These are phyloP conservation scores for Aspergillus asperescens DNA, from an alignment of 495 filamentous ascomycete species.

Conservation along the genomic window DNA sequence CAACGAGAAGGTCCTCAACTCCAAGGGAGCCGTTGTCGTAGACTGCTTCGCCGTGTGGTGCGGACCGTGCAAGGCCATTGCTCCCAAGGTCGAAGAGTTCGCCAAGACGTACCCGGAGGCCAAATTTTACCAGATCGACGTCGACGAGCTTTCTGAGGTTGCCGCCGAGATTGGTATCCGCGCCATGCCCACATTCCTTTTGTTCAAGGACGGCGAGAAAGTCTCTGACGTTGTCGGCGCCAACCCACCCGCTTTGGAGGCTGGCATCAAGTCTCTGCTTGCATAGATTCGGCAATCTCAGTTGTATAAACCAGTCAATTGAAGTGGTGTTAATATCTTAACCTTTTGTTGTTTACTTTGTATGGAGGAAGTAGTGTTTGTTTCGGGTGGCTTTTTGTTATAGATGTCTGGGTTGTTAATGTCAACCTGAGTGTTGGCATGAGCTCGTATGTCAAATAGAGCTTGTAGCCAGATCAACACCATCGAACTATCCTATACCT, in stretches of 20 bases:
- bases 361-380: not conserved
- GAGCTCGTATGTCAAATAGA: no score
- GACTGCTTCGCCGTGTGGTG: constrained; percentile 55
- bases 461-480: no score
- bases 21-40: constrained; percentile 59
- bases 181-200: constrained; percentile 91
- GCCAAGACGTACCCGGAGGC: constrained; percentile 50
- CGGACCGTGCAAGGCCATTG: constrained; percentile 90
- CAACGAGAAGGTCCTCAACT: constrained; percentile 31
- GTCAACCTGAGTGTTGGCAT: no score
- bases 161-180: constrained; percentile 76
- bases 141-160: constrained; percentile 73
- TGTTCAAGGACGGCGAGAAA: constrained; percentile 75
- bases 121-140: constrained; percentile 88
- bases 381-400: no score
- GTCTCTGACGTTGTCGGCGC: constrained; percentile 75
- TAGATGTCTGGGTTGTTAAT: no score
- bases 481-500: no score
- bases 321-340: not conserved
- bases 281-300: constrained; percentile 20
- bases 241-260: constrained; percentile 59
- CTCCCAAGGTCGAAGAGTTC: constrained; percentile 64
- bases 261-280: constrained; percentile 39
- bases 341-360: no score
- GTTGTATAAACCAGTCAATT: no score